Evolutionary conservation across 768 basidiomycete genomes (phyloP).

Genomic region (Leccinum sublutescens): DNA sequence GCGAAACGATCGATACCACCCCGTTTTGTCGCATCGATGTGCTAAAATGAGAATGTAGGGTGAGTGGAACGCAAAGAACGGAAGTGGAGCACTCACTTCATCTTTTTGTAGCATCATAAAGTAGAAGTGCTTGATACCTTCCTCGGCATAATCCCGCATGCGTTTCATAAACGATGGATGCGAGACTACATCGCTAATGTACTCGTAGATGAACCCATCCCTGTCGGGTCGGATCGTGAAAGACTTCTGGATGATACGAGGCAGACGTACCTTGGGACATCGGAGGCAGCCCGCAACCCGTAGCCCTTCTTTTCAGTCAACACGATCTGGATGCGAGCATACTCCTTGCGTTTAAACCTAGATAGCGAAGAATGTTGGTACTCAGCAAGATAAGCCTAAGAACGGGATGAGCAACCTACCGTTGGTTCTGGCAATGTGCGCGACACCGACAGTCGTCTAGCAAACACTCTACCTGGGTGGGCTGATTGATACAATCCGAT

Average conservation of each 20-base stretch:
- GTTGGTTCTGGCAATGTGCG: slow-evolving; percentile 84
- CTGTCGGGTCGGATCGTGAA: slow-evolving; percentile 40
- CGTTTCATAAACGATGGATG: slow-evolving; percentile 85
- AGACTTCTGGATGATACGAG: not conserved
- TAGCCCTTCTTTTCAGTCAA: slow-evolving; percentile 94
- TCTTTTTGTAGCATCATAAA: slow-evolving; percentile 99
- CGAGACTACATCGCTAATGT: slow-evolving; percentile 93
- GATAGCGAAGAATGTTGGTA: not conserved
- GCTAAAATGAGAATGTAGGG: slow-evolving; percentile 43
- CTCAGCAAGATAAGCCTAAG: not conserved
- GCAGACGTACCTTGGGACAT: slow-evolving; percentile 58
- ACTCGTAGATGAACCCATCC: slow-evolving; percentile 94
- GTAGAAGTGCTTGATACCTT: slow-evolving; percentile 96
- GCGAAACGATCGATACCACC: slow-evolving; percentile 97
- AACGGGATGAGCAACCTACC: slow-evolving; percentile 46
- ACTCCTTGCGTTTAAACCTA: slow-evolving; percentile 86
- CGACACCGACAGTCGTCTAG: slow-evolving; percentile 84
- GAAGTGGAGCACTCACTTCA: slow-evolving; percentile 57
- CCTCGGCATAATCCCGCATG: slow-evolving; percentile 90
- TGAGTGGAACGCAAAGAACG: not conserved
- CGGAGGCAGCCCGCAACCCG: slow-evolving; percentile 76
- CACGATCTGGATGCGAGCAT: slow-evolving; percentile 86
- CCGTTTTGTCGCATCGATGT: slow-evolving; percentile 95
- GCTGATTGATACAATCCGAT: slow-evolving; percentile 95
- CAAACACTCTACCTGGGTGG: slow-evolving; percentile 97